These are phyloP conservation scores for Xylaria multiplex DNA, from an alignment of 2,329 filamentous ascomycete genomes.

Conservation along the genomic window DNA sequence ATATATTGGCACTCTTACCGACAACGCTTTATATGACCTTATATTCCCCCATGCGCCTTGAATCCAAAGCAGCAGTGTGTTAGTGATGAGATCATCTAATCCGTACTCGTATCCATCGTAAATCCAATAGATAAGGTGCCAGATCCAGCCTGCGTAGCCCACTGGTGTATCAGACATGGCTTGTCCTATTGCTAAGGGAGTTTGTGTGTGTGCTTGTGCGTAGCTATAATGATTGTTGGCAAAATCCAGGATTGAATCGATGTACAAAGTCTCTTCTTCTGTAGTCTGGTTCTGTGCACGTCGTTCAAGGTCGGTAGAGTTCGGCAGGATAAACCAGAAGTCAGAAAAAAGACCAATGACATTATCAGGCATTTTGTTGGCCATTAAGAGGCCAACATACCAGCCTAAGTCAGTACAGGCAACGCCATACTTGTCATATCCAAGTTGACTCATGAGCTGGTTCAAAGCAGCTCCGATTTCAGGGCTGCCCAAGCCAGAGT, in stretches of 20 bases:
- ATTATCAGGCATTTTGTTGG: background rate
- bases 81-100: slow-evolving; percentile 1
- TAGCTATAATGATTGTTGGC: background rate
- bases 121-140: background rate
- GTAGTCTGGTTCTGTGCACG: slow-evolving; percentile 3
- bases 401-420: slow-evolving; percentile 1
- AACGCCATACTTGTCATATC: slow-evolving; percentile 9
- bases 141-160: background rate
- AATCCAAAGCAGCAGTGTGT: background rate
- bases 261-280: slow-evolving; percentile 1
- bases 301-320: slow-evolving; percentile 10
- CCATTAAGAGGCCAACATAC: background rate
- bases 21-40: background rate
- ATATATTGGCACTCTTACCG: background rate
- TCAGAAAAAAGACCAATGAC: slow-evolving; percentile 6
- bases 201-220: background rate
- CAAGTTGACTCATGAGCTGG: slow-evolving; percentile 5
- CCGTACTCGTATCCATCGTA: slow-evolving; percentile 1
- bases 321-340: slow-evolving; percentile 13
- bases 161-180: slow-evolving; percentile 1
- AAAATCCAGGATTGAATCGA: background rate
- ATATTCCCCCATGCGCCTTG: background rate
- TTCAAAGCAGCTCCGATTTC: slow-evolving; percentile 5
- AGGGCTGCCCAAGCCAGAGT: background rate
- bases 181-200: slow-evolving; percentile 1